A percentile compares a stretch with the other conserved stretches of the same genome.
These are phyloP conservation scores for Kodamaea lidongshanica DNA, from an alignment of 805 yeast genomes.

Conservation along the genomic window DNA sequence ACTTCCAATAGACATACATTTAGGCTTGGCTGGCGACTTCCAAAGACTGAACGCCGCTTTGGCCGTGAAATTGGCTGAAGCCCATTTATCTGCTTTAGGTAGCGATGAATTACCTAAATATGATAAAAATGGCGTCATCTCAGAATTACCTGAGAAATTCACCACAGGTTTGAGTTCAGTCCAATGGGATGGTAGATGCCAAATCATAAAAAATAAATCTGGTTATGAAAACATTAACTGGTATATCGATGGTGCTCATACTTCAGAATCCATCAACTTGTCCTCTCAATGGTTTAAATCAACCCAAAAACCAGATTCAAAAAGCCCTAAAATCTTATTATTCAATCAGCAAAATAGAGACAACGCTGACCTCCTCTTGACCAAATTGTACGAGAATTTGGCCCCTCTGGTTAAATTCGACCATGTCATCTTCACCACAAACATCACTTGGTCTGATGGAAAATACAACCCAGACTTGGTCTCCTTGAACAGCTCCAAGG, in stretches of 20 bases:
- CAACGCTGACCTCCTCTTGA: conserved; percentile 55
- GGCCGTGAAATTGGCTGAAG: conserved; percentile 65
- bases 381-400: conserved; percentile 41
- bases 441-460: conserved; percentile 86
- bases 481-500: conserved; percentile 76
- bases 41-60: conserved; percentile 83
- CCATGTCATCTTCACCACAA: conserved; percentile 80
- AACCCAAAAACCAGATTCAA: conserved; percentile 17
- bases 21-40: conserved; percentile 81
- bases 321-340: conserved; percentile 47
- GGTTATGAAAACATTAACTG: conserved; percentile 49
- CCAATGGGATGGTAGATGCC: conserved; percentile 96
- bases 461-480: conserved; percentile 74
- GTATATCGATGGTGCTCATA: conserved; percentile 95
- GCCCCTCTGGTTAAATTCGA: conserved; percentile 46
- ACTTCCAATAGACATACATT: conserved; percentile 31
- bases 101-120: conserved; percentile 19
- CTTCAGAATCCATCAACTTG: conserved; percentile 78
- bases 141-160: conserved; percentile 44
- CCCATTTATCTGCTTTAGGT: conserved; percentile 51
- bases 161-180: conserved; percentile 58
- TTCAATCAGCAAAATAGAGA: conserved; percentile 96
- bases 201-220: conserved; percentile 47
- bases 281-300: conserved; percentile 71
- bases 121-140: conserved; percentile 13